Percentiles rank a stretch among this genome's conserved stretches.
These are phyloP conservation scores for Rhizopus sp. DNA, from an alignment of 371 early-diverging fungal genomes.

Conservation along the genomic window DNA sequence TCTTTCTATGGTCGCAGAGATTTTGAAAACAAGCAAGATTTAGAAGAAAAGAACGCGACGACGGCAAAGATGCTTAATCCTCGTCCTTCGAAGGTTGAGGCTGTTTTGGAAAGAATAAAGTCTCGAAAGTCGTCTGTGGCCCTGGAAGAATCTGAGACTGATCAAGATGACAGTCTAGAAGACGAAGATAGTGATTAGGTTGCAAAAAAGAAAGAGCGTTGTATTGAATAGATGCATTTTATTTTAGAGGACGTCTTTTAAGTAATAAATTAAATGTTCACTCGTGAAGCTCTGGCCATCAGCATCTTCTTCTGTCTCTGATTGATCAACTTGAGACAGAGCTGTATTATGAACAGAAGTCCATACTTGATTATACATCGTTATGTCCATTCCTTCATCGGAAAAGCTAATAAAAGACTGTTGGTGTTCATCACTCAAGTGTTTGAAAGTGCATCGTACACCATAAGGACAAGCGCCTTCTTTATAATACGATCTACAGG, in stretches of 20 bases:
- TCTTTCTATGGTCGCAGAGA: conserved; percentile 55
- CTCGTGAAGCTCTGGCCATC: not conserved
- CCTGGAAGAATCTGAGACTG: conserved; percentile 1
- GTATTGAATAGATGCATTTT: not conserved
- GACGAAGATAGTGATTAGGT: conserved; percentile 20
- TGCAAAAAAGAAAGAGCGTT: too few species aligned
- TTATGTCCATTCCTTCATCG: too few species aligned
- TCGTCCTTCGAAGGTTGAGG: conserved; percentile 18
- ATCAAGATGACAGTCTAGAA: conserved; percentile 12
- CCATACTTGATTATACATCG: too few species aligned
- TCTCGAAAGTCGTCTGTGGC: conserved; percentile 5
- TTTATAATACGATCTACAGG: conserved; percentile 83
- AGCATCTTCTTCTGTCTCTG: not conserved
- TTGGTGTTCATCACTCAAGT: conserved; percentile 31
- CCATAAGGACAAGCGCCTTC: conserved; percentile 91
- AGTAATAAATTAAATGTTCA: too few species aligned
- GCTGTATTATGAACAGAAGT: too few species aligned
- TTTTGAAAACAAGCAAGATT: conserved; percentile 45
- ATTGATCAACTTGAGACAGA: too few species aligned
- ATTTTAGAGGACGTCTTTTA: not conserved
- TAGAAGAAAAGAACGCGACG: conserved; percentile 22
- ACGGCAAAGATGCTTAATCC: not conserved
- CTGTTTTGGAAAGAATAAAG: conserved; percentile 22
- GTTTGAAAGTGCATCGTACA: conserved; percentile 91
- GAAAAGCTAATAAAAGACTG: not conserved